Evolutionary conservation across 2,329 filamentous ascomycete species (phyloP), one percentile per base, ranked within the genome.

Genomic region (Clarireedia monteithiana): DNA sequence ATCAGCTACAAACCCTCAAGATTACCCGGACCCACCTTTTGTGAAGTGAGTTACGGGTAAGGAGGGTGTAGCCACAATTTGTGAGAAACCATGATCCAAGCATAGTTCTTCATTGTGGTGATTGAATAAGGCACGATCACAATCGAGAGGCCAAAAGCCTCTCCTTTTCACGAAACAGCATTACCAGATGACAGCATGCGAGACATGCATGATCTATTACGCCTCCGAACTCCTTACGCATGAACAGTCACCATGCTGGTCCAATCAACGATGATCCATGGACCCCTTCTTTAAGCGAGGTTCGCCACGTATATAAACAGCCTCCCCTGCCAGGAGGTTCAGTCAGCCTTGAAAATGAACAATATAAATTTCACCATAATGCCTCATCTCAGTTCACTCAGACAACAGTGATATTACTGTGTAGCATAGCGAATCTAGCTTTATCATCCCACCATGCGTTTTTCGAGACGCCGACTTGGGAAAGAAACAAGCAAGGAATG

Each of bases 291-390:
- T 50, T 55, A 42, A 55, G 47, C 46, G 46, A 50, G 47, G 53
- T 36, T 24, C n/a, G 49, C 53, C 53, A 55, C 53, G 53, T 55
- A 48, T 50, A 50, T 55, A 55, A 40, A 50, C 46, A 42, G 38
- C 34, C 24, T 42, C 53, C 42, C 38, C 27, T 49, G 34, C 17
- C 49, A 55, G 14, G 44, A n/a, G n/a, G 39, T 7, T 17, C 20
- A 42, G 42, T 5, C 26, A 23, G 15, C 30, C 10, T 27, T n/a
- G 17, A 50, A 50, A 44, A 50, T 20, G 27, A 36, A 24, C 36
- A 36, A 42, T 45, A 30, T 27, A 14, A 5, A 40, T 42, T 42
- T 27, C 15, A 20, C 27, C 17, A 44, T 26, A n/a, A 55, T 50
- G 46, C 9, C 15, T 50, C 6, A 42, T 55, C 23, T 44, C 53